A percentile compares a stretch with the other conserved stretches of the same genome.
Evolutionary conservation across 306 rosid species (phyloP).

Genomic region (Cicer yamashitae): DNA sequence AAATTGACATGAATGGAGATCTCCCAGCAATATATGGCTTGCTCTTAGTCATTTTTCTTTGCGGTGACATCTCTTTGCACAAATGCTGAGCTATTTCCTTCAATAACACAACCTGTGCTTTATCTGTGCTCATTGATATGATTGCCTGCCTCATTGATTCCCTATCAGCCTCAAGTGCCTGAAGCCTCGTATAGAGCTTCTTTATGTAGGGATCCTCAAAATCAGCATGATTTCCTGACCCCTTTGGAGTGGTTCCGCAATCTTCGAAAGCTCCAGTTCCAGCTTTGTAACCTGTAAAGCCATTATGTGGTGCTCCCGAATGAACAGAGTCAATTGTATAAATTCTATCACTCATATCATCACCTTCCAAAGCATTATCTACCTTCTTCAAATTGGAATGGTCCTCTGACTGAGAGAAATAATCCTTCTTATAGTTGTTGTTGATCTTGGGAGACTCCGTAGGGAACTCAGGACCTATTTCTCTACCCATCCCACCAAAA

Average conservation of each 20-base stretch:
- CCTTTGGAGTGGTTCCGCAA: conserved; percentile 60
- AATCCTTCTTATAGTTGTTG: conserved; percentile 63
- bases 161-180: conserved; percentile 97
- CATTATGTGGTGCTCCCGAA: conserved; percentile 57
- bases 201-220: conserved; percentile 76
- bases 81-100: conserved; percentile 98
- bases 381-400: conserved; percentile 57
- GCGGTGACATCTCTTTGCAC: conserved; percentile 78
- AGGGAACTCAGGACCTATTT: conserved; percentile 49
- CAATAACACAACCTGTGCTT: conserved; percentile 86
- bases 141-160: conserved; percentile 98
- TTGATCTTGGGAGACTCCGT: conserved; percentile 64
- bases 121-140: conserved; percentile 88
- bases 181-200: conserved; percentile 94
- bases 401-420: conserved; percentile 68
- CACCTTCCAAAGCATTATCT: conserved; percentile 74
- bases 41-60: conserved; percentile 55
- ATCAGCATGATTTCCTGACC: conserved; percentile 56
- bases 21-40: conserved; percentile 57
- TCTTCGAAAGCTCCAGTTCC: conserved; percentile 63
- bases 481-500: conserved; percentile 58
- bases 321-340: conserved; percentile 93
- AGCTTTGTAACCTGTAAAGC: conserved; percentile 62
- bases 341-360: conserved; percentile 80
- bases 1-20: conserved; percentile 59